These are phyloP conservation scores for Paramyrothecium sp. DNA, from an alignment of 2,329 filamentous ascomycete genomes.

Conservation along the genomic window DNA sequence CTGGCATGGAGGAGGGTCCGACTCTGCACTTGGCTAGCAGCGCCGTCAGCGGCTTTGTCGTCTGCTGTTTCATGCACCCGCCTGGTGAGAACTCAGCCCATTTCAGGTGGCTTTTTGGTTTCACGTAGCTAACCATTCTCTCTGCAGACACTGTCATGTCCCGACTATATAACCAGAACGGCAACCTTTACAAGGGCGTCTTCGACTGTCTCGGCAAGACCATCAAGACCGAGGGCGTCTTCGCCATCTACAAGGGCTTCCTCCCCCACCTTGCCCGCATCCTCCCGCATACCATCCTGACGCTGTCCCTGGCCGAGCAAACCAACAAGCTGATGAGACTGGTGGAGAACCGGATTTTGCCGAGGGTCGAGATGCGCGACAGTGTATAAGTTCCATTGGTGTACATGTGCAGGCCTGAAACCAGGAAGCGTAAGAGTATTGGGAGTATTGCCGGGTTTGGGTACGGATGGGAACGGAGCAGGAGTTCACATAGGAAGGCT, in stretches of 20 bases:
- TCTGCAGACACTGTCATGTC: conserved; percentile 89
- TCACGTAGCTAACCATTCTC: conserved; percentile 7
- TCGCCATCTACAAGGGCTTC: conserved; percentile 98
- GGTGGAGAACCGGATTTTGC: conserved; percentile 63
- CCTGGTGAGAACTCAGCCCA: conserved; percentile 63
- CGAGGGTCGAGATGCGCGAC: conserved; percentile 28
- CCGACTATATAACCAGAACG: conserved; percentile 97
- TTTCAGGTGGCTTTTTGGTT: background rate
- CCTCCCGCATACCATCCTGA: conserved; percentile 91
- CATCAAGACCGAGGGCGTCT: conserved; percentile 81
- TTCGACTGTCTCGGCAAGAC: conserved; percentile 93
- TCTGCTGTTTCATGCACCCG: conserved; percentile 97
- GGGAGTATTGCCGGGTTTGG: background rate
- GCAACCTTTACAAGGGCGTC: conserved; percentile 91
- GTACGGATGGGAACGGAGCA: background rate
- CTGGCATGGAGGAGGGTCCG: conserved; percentile 88
- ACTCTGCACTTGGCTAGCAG: conserved; percentile 87
- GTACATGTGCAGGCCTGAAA: conserved; percentile 2
- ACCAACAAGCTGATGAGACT: conserved; percentile 89
- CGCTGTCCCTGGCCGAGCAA: conserved; percentile 90
- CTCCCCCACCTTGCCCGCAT: conserved; percentile 92
- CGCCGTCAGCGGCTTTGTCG: conserved; percentile 87
- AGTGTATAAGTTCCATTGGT: conserved; percentile 1
- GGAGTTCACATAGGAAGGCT: background rate
- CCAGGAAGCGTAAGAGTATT: background rate